phyloP scores from a whole-genome alignment of 2,329 filamentous ascomycete genomes.

The Kalmusia sp. region DNA sequence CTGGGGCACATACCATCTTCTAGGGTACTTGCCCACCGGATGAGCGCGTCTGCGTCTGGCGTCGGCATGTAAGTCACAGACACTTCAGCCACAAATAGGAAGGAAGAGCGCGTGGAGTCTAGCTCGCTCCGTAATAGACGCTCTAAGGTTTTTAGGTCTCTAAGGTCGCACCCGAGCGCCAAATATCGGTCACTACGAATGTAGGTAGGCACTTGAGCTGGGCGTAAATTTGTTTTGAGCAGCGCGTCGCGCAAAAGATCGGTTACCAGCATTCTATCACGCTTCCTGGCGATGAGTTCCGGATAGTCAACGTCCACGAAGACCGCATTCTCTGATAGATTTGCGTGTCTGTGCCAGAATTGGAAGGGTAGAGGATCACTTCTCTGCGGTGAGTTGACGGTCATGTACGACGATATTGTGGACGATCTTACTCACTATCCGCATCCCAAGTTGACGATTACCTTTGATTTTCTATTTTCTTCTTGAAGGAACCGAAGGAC shows the following conservation, averaged over 20 bases:
- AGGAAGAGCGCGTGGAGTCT: slow-evolving; percentile 63
- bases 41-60: slow-evolving; percentile 73
- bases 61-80: slow-evolving; percentile 90
- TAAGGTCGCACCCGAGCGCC: slow-evolving; percentile 82
- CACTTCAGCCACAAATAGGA: slow-evolving; percentile 88
- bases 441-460: slow-evolving; percentile 85
- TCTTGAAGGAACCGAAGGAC: slow-evolving; percentile 75
- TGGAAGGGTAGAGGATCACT: slow-evolving; percentile 91
- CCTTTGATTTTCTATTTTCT: slow-evolving; percentile 65
- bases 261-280: slow-evolving; percentile 67
- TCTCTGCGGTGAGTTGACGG: slow-evolving; percentile 27
- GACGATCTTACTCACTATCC: slow-evolving; percentile 74
- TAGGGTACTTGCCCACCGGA: slow-evolving; percentile 78
- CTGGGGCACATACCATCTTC: slow-evolving; percentile 63
- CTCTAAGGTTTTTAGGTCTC: slow-evolving; percentile 69
- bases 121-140: slow-evolving; percentile 65
- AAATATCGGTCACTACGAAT: slow-evolving; percentile 71
- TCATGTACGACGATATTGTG: not conserved
- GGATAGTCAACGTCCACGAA: slow-evolving; percentile 91
- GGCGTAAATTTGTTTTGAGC: slow-evolving; percentile 32
- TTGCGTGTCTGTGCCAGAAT: slow-evolving; percentile 71
- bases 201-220: slow-evolving; percentile 35
- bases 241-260: slow-evolving; percentile 52
- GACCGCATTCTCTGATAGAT: slow-evolving; percentile 63
- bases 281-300: slow-evolving; percentile 78